Evolutionary conservation across 2,329 filamentous ascomycete species (phyloP).

Genomic region (Coniochaeta sp.): DNA sequence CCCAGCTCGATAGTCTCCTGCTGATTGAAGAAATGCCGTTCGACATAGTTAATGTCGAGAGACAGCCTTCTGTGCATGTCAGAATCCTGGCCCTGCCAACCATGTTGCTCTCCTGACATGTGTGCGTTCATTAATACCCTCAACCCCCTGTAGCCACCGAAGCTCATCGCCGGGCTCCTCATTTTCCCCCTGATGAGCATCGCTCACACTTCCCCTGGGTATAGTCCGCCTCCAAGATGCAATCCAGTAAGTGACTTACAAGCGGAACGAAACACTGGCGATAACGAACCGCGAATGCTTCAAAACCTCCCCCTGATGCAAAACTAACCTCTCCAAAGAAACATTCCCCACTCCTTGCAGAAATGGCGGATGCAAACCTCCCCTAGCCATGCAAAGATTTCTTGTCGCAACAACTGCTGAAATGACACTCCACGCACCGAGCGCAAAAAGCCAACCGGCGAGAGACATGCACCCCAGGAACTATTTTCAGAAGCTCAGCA

Average conservation of each 20-base stretch:
- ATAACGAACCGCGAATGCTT: background rate
- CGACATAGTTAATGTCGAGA: background rate
- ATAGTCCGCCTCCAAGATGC: background rate
- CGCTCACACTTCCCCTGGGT: background rate
- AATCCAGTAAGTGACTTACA: background rate
- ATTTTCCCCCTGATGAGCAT: background rate
- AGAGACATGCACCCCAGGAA: background rate
- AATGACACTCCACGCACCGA: background rate
- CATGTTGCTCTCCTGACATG: background rate
- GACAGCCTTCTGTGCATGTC: background rate
- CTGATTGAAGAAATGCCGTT: background rate
- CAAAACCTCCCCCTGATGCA: background rate
- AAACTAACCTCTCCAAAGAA: background rate
- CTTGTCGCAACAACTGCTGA: background rate
- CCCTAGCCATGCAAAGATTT: background rate
- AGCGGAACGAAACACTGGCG: background rate
- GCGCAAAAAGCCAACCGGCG: background rate
- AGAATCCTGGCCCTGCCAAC: background rate
- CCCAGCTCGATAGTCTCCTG: background rate
- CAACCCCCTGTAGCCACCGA: background rate
- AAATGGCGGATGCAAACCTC: conserved; percentile 1
- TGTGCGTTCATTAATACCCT: background rate
- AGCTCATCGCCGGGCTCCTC: background rate
- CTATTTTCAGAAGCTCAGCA: background rate
- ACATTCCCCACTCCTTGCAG: background rate